Base-by-base conservation (phyloP, 768 basidiomycete species). In the Pleurotus giganteus region DNA sequence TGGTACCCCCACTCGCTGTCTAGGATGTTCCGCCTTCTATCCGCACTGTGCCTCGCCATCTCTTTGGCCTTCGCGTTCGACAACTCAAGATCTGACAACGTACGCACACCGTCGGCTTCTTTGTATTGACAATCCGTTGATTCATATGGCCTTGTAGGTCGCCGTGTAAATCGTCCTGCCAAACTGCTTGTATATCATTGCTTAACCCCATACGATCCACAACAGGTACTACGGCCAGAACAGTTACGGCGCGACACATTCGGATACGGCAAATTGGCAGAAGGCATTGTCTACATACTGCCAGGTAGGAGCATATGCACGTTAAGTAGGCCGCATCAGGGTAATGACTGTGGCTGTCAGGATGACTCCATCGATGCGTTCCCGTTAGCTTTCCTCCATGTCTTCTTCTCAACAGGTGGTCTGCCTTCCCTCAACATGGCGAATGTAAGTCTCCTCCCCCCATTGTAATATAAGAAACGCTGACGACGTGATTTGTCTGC, bases 301-400 rank as follows among this genome's bases (percentile, higher is more conserved):
- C 59, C 76, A 80, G 69, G 79, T 80, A 59, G 7, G 55, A 27
- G 27, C 27, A 36, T 34, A 19, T 19, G 23, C 21, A 1, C 59
- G 60, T 61, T 58, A 57, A 56, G 55, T 56, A 57, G 56, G 58
- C 59, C 60, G 55, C 57, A 54, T 58, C 62, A 56, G 61, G 58
- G 61, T 61, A 61, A 50, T 19, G 17, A 9, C 17, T 19, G 47
- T 55, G 32, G 32, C 47, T 42, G 39, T n/a, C 60, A 83, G 78
- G 86, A 87, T 61, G 65, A 76, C 63, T 69, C 76, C 3, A 80
- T 87, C 43, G 74, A 88, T 59, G 78, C 71, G 34, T 71, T 88
- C 45, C 86, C 85, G 0, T 54, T 88, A 42, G 85, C 85, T 1
- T 88, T 86, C 65, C 57, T 88, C 29, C 69, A 80, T 58, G 74